Percentiles rank a stretch among this genome's conserved stretches.
Conservation (phyloP, 2,329 filamentous ascomycete genomes). For the Thielaviopsis euricoi region DNA sequence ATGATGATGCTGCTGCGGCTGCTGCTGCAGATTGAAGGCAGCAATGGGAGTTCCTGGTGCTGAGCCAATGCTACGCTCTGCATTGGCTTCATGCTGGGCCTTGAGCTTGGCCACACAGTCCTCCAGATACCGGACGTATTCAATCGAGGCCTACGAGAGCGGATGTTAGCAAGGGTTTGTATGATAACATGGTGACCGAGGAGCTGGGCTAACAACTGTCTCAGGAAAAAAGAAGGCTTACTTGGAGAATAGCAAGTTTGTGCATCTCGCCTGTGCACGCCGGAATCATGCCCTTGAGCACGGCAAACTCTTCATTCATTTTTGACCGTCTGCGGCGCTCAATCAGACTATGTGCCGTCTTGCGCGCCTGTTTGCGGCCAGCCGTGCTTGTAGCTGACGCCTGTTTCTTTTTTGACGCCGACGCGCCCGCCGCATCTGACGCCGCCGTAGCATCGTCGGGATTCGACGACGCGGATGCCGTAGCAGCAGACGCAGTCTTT, state of each 20-base stretch:
- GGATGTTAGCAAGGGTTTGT: neutral
- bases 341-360: constrained; percentile 91
- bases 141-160: constrained; percentile 63
- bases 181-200: too few relatives aligned
- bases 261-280: constrained; percentile 97
- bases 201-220: too few relatives aligned
- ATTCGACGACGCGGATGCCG: neutral
- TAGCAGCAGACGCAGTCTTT: constrained; percentile 9
- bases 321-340: constrained; percentile 80
- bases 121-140: constrained; percentile 88
- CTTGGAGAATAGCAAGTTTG: constrained; percentile 88
- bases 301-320: constrained; percentile 97
- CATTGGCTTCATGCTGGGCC: constrained; percentile 29
- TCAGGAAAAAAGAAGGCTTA: constrained; percentile 25
- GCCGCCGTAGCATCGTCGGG: constrained; percentile 11
- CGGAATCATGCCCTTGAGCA: constrained; percentile 88
- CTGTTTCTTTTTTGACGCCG: constrained; percentile 54
- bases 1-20: constrained; percentile 16
- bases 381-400: constrained; percentile 62
- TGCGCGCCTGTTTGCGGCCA: constrained; percentile 85
- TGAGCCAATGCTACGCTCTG: constrained; percentile 11
- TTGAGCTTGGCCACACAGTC: constrained; percentile 74
- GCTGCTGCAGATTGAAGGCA: constrained; percentile 2
- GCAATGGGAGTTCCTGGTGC: neutral
- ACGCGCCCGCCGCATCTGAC: constrained; percentile 17